Conservation (phyloP, 2,329 filamentous ascomycete species). For the Magnaporthales sp. region DNA sequence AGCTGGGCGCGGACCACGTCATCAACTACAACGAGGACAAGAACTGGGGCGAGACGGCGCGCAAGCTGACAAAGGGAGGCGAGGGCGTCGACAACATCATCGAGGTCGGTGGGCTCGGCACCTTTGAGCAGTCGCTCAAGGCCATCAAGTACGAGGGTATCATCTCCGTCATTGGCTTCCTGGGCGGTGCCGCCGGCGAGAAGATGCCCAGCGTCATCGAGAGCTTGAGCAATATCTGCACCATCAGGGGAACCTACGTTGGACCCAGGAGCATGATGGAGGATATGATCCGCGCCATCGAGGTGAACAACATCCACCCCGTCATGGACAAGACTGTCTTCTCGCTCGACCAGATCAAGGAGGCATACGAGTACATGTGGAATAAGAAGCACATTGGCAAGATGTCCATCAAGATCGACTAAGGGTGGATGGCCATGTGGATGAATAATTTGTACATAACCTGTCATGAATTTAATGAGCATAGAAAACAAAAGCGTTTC, state of each 20-base stretch:
- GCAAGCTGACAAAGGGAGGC: slow-evolving; percentile 33
- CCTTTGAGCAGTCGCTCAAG: slow-evolving; percentile 31
- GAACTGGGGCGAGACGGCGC: slow-evolving; percentile 46
- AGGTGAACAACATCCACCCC: slow-evolving; percentile 32
- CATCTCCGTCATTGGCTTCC: slow-evolving; percentile 30
- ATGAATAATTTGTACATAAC: not conserved
- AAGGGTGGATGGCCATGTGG: not conserved
- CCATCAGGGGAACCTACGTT: slow-evolving; percentile 30
- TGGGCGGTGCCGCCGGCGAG: slow-evolving; percentile 33
- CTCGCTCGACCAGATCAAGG: slow-evolving; percentile 24
- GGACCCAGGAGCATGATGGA: slow-evolving; percentile 30
- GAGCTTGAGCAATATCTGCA: slow-evolving; percentile 28
- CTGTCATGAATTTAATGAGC: not conserved
- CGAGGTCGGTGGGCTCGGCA: slow-evolving; percentile 46
- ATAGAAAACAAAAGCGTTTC: not conserved
- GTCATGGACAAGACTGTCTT: slow-evolving; percentile 29
- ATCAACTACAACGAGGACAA: slow-evolving; percentile 45
- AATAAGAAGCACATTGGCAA: slow-evolving; percentile 47
- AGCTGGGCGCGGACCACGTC: slow-evolving; percentile 44
- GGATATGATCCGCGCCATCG: slow-evolving; percentile 33
- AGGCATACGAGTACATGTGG: slow-evolving; percentile 46
- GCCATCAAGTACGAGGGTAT: slow-evolving; percentile 23
- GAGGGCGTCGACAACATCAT: slow-evolving; percentile 43
- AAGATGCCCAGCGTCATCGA: slow-evolving; percentile 39
- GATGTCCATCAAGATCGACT: slow-evolving; percentile 29